Evolutionary conservation across 805 yeast genomes (phyloP).

Genomic region (Debaryomyces castellii): DNA sequence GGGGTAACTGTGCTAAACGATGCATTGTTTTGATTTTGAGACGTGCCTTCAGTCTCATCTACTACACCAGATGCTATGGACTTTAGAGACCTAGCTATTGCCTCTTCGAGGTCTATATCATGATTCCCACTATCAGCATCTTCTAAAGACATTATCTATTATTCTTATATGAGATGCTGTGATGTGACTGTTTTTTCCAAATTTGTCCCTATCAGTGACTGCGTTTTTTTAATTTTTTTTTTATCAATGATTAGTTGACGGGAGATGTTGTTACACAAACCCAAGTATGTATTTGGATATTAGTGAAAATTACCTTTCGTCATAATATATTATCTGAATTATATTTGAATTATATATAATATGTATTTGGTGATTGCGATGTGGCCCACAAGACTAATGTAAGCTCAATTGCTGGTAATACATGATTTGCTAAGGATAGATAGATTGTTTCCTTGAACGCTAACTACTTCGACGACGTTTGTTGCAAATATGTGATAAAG

Average conservation of each 20-base stretch:
- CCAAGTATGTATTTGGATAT: not conserved
- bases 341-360: no score
- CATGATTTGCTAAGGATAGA: no score
- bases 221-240: constrained; percentile 22
- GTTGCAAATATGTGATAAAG: no score
- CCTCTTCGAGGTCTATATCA: constrained; percentile 6
- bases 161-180: constrained; percentile 6
- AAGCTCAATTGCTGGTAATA: no score
- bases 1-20: not conserved
- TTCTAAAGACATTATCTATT: constrained; percentile 4
- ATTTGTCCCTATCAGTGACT: constrained; percentile 15
- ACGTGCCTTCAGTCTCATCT: constrained; percentile 2
- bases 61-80: constrained; percentile 4
- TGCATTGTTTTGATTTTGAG: constrained; percentile 4
- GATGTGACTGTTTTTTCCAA: constrained; percentile 15
- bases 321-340: not conserved
- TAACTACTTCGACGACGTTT: no score
- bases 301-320: not conserved
- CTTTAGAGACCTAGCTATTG: constrained; percentile 8
- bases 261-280: constrained; percentile 3
- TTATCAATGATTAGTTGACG: constrained; percentile 2
- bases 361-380: no score
- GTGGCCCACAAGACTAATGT: no score
- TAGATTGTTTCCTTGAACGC: no score
- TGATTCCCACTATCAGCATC: constrained; percentile 3